A percentile compares a stretch with the other conserved stretches of the same genome.
These are phyloP conservation scores for Zasmidium citrigriseum DNA, from an alignment of 2,329 filamentous ascomycete species.

Conservation along the genomic window DNA sequence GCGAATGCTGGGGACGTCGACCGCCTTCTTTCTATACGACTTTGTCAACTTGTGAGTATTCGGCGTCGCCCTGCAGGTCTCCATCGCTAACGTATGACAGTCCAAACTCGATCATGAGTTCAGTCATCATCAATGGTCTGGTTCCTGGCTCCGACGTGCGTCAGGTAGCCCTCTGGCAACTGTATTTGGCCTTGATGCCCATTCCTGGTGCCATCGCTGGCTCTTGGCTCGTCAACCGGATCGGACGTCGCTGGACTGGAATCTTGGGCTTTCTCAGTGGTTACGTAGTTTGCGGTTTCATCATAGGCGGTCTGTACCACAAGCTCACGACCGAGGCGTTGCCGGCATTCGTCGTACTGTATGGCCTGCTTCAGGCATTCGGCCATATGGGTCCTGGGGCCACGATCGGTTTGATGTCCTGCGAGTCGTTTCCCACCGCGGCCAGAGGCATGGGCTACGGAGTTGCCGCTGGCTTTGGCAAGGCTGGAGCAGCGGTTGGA, in stretches of 20 bases:
- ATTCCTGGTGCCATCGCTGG: slow-evolving; percentile 55
- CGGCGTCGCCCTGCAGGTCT: slow-evolving; percentile 36
- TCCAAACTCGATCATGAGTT: slow-evolving; percentile 51
- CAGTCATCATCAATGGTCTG: slow-evolving; percentile 41
- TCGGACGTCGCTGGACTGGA: slow-evolving; percentile 54
- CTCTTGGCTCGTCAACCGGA: slow-evolving; percentile 48
- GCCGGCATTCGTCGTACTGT: slow-evolving; percentile 55
- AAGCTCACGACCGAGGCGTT: slow-evolving; percentile 47
- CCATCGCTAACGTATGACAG: slow-evolving; percentile 41
- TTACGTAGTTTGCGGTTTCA: slow-evolving; percentile 54
- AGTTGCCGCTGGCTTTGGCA: slow-evolving; percentile 54
- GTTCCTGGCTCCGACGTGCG: slow-evolving; percentile 40
- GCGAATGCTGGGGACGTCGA: slow-evolving; percentile 20
- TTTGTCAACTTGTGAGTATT: slow-evolving; percentile 51
- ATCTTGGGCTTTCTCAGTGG: slow-evolving; percentile 52
- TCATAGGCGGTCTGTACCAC: slow-evolving; percentile 53
- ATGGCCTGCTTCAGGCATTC: slow-evolving; percentile 53
- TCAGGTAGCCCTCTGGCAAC: slow-evolving; percentile 51
- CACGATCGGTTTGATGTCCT: slow-evolving; percentile 53
- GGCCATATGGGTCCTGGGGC: slow-evolving; percentile 55
- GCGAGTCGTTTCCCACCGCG: slow-evolving; percentile 55
- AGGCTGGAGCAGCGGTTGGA: slow-evolving; percentile 54
- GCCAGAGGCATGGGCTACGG: slow-evolving; percentile 55
- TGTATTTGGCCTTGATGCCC: slow-evolving; percentile 47
- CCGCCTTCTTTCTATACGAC: slow-evolving; percentile 39